phyloP scores from a whole-genome alignment of 23 red algal species.

The Cyanidium caldarium region DNA sequence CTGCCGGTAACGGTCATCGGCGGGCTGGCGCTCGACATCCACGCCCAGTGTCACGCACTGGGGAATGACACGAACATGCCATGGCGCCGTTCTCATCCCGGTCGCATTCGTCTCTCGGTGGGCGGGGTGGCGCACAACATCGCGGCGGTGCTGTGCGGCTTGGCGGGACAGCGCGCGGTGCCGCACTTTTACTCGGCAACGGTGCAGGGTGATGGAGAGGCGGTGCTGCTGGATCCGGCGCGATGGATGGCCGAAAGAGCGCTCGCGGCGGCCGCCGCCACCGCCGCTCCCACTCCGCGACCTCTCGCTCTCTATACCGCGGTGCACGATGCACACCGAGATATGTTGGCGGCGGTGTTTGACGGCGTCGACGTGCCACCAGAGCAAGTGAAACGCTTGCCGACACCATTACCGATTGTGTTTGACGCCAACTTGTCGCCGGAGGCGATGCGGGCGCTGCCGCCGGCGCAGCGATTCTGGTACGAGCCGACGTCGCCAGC shows the following conservation, averaged over 20 bases:
- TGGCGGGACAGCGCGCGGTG: neutral
- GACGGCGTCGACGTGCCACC: neutral
- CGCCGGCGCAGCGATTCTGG: constrained; percentile 9
- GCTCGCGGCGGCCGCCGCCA: neutral
- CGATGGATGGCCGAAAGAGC: neutral
- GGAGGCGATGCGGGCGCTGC: neutral
- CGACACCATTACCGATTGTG: neutral
- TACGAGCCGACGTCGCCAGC: constrained; percentile 30
- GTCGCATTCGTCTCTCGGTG: constrained; percentile 7
- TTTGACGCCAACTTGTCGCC: neutral
- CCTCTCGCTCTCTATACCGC: constrained; percentile 10
- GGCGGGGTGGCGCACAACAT: constrained; percentile 49
- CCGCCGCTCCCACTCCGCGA: neutral
- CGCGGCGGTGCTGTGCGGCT: constrained; percentile 12
- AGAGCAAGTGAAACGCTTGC: neutral
- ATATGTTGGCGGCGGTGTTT: neutral
- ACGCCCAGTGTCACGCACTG: neutral
- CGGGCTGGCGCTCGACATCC: neutral
- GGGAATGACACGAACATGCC: too few relatives aligned
- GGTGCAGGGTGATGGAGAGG: constrained; percentile 19
- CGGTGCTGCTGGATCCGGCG: constrained; percentile 7
- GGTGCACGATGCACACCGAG: constrained; percentile 27
- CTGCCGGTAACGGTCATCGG: neutral
- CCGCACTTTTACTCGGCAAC: constrained; percentile 19
- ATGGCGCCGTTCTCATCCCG: constrained; percentile 18